Evolutionary conservation across 106 monocot genomes (phyloP), one percentile per base, ranked within the genome.

Genomic region (Agapanthus africanus): DNA sequence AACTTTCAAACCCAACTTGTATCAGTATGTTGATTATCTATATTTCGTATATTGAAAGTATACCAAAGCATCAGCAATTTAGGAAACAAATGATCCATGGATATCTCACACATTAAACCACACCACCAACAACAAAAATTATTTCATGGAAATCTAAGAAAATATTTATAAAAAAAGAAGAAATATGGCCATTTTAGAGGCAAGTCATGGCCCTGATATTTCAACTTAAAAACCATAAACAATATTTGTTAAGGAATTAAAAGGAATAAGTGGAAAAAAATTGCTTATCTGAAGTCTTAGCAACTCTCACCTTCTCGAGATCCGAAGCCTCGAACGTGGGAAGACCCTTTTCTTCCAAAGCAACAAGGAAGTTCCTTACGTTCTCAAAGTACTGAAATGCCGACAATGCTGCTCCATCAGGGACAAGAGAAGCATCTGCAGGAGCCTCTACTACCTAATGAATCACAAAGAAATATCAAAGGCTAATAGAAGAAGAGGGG

Each of bases 311-410:
- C 82, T 78, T 78, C 49, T 82, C 77, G 25, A 82, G 11, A 60
- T 78, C 77, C 0, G 78, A 80, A 66, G 71, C 57, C 38, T 76
- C 80, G 62, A 80, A 80, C 18, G 80, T 76, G 34, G 70, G 47
- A 16, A 80, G 71, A n/a, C 70, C 64, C 64, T 77, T 71, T 13
- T 73, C 71, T 36, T 60, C 69, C 42, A 81, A 68, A 4, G 63
- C 77, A 15, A 81, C 71, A 70, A 82, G 73, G 49, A 82, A 82
- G 60, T 82, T 82, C 63, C 77, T 82, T 47, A 82, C 52, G 54
- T 82, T 82, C 72, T 83, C 83, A 35, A 83, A 83, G 64, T 83
- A 83, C 27, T 83, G 83, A 49, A 76, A 79, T 35, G 83, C 83
- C 19, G 76, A 79, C 18, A 79, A 59, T 15, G 83, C 76, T 23